phyloP scores from a whole-genome alignment of 495 filamentous ascomycete genomes.

The Talaromyces borbonicus region DNA sequence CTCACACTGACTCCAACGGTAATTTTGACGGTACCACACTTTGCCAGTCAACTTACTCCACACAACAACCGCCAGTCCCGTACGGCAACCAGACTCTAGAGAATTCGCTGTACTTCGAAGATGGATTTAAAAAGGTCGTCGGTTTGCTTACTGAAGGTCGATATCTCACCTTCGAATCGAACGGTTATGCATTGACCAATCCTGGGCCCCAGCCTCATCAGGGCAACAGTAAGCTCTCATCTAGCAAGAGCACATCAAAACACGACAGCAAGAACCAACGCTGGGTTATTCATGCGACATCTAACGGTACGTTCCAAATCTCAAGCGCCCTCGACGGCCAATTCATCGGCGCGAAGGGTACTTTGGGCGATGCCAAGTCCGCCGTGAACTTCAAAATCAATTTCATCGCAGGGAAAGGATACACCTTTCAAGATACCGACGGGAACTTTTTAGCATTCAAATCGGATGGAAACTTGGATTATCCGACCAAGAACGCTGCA shows the following conservation, averaged over 20 bases:
- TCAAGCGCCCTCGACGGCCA: constrained; percentile 38
- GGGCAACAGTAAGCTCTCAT: constrained; percentile 15
- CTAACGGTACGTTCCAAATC: constrained; percentile 33
- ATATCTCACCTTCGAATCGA: constrained; percentile 29
- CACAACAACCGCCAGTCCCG: constrained; percentile 34
- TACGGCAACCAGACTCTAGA: constrained; percentile 32
- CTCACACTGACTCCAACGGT: constrained; percentile 24
- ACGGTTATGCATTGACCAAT: constrained; percentile 23
- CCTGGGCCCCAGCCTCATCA: too few species aligned
- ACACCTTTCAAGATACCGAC: constrained; percentile 22
- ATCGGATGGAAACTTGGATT: constrained; percentile 13
- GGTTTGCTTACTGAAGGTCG: constrained; percentile 45
- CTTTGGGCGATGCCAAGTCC: background rate
- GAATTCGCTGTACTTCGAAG: constrained; percentile 32
- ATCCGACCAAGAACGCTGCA: constrained; percentile 5
- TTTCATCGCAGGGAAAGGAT: constrained; percentile 5
- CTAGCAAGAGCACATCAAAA: constrained; percentile 19
- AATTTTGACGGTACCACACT: constrained; percentile 32
- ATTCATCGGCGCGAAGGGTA: constrained; percentile 14
- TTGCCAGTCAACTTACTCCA: constrained; percentile 28
- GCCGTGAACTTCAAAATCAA: background rate
- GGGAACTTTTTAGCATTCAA: constrained; percentile 16
- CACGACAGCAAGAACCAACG: constrained; percentile 35
- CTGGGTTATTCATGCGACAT: constrained; percentile 43
- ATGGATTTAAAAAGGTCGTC: constrained; percentile 43